Evolutionary conservation across 2,329 filamentous ascomycete species (phyloP), one percentile per base, ranked within the genome.

Genomic region (Cryphonectria radicalis): DNA sequence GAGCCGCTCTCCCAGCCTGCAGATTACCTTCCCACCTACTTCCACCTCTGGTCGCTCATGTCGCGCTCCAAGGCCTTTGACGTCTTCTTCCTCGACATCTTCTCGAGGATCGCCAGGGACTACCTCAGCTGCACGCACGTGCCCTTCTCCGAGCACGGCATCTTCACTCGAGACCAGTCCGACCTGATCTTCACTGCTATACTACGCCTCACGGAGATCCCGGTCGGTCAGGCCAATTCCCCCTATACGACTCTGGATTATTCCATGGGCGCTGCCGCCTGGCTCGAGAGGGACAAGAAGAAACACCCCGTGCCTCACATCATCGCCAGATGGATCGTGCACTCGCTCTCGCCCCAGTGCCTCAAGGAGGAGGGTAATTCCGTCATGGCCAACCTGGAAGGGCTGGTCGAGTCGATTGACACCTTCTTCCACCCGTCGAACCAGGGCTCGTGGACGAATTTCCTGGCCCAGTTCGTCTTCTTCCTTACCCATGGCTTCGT

Each of bases 351-450:
- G 1, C 95, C 96, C 1, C 85, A 90, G 63, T 96, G 93, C 77
- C 83, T 97, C 65, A 89, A 93, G 59, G 86, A 89, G n/a, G 86
- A 91, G n/a, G 86, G 91, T 42, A 91, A 91, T 69, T 98, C 95
- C 0, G 89, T 97, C 60, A 82, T 99, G 76, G 89, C 92, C 46
- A 93, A 93, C 74, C 87, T 99, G 6, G 95, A 99, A 80, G 95
- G 93, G 0, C 85, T 99, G 67, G 92, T 99, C 75, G 93, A 98
- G 80, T 96, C 95, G 3, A 92, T 98, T 63, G 96, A 99, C 80
- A 99, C 96, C 0, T 99, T 99, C 81, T 99, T 98, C 85, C 96
- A 99, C 77, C 96, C 96, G 2, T 99, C 96, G 2, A 99, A 99
- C 80, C 93, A 95, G 67, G 96, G 96, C 19, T 85, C 85, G 19